phyloP scores from a whole-genome alignment of 2,329 filamentous ascomycete species.

The Trichoderma atrobrunneum region DNA sequence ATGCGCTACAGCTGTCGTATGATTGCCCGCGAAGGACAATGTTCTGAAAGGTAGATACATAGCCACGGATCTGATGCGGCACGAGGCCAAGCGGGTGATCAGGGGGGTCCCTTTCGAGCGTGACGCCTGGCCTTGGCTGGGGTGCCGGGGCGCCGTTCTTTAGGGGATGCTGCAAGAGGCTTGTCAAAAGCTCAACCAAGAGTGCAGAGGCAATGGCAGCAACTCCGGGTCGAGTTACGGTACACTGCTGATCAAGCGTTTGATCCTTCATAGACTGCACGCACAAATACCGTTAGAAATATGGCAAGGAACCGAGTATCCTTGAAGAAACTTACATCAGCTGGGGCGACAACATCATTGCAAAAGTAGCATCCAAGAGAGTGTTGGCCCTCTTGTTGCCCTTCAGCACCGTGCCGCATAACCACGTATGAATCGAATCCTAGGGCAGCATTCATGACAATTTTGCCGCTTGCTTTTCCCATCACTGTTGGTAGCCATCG shows the following conservation, averaged over 20 bases:
- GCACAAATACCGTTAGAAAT: background rate
- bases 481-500: constrained; percentile 95
- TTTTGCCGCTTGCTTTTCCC: constrained; percentile 88
- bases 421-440: constrained; percentile 97
- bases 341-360: constrained; percentile 93
- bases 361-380: constrained; percentile 96
- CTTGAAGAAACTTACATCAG: constrained; percentile 66
- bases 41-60: constrained; percentile 70
- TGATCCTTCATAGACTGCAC: constrained; percentile 84
- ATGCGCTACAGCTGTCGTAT: constrained; percentile 80
- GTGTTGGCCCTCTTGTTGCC: constrained; percentile 52
- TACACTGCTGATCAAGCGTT: constrained; percentile 96
- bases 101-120: constrained; percentile 54
- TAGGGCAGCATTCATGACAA: constrained; percentile 93
- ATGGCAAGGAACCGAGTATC: accelerated
- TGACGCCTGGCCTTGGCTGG: constrained; percentile 35
- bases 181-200: constrained; percentile 85
- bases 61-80: constrained; percentile 78
- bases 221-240: constrained; percentile 88
- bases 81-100: constrained; percentile 66
- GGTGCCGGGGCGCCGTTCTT: constrained; percentile 62
- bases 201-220: constrained; percentile 89
- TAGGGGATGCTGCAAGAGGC: constrained; percentile 80
- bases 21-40: constrained; percentile 70
- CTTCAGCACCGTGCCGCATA: constrained; percentile 84